Evolutionary conservation across 148 eudicot genomes (phyloP), one percentile per base, ranked within the genome.

Genomic region (Camellia granthamiana): DNA sequence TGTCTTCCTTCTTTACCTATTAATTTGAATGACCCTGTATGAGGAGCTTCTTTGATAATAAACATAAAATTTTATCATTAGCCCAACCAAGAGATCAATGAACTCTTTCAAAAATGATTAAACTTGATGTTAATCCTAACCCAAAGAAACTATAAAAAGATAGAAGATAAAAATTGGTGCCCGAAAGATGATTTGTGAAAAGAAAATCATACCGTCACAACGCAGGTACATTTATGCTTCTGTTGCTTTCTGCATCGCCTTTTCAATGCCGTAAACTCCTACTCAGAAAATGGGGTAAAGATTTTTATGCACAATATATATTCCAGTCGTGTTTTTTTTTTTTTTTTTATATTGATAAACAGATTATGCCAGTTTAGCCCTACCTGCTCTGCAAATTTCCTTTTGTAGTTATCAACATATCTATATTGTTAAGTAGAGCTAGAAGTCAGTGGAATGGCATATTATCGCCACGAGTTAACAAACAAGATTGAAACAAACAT

Each of bases 351-450:
- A 1, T 30, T 30, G 54, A 42, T 15, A 71, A 43, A 76, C 30
- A 58, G 23, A 75, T 51, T 69, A 63, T 71, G 54, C 52, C 54
- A 81, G 15, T 12, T 64, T 23, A 54, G 23, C 47, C 58, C 38
- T 90, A 94, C 98, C 97, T 91, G 91, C 69, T 91, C 95, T 52
- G 97, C 90, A 21, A 79, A 91, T 86, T 92, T 88, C 80, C 93
- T 89, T 85, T 88, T 91, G 89, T 89, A 85, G 85, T 58, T 91
- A 38, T 88, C 80, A 4, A 59, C 88, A 75, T 84, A 92, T 87
- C 98, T 94, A 90, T 81, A 46, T 84, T 11, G 65, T 74, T 30
- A 69, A 49, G n/a, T 56, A 80, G 41, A 42, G 47, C 18, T 49
- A 84, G 72, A 77, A 69, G 38, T 81, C 30, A 84, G 64, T 68